These are phyloP conservation scores for Porcisia deanei DNA, from an alignment of 208 protist species.

Conservation along the genomic window DNA sequence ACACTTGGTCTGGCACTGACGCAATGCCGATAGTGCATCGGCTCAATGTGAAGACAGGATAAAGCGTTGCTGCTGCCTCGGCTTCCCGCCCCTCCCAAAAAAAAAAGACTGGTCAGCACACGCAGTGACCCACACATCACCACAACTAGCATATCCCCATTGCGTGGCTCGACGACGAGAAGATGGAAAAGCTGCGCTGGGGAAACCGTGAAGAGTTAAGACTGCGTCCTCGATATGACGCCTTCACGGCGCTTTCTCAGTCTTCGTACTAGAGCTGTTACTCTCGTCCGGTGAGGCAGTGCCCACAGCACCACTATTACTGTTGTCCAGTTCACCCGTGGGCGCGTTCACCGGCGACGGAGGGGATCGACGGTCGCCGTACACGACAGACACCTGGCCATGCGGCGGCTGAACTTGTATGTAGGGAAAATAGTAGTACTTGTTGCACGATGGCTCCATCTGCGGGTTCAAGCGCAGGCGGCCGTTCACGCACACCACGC, in stretches of 20 bases:
- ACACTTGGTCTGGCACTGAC: conserved; percentile 1
- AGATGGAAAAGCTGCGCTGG: background rate
- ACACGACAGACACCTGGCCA: conserved; percentile 85
- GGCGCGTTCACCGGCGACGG: conserved; percentile 42
- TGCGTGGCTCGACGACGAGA: background rate
- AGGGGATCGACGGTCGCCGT: conserved; percentile 65
- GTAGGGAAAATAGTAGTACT: conserved; percentile 93
- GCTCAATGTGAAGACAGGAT: background rate
- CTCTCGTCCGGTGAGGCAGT: background rate
- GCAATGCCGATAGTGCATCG: background rate
- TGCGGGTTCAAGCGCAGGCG: conserved; percentile 89
- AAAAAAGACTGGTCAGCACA: background rate
- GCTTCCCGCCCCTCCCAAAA: background rate
- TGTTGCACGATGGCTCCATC: conserved; percentile 83
- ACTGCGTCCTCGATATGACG: no score
- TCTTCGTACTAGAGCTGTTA: background rate
- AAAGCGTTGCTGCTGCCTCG: no score
- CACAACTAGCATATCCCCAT: background rate
- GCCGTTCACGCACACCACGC: conserved; percentile 87
- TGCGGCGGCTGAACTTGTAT: conserved; percentile 90
- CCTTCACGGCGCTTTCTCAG: conserved; percentile 1
- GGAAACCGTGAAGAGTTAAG: no score
- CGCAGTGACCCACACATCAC: background rate
- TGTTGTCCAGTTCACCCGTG: conserved; percentile 32
- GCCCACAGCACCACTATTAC: background rate